phyloP scores from a whole-genome alignment of 345 rosid species.

The Dovyalis caffra region DNA sequence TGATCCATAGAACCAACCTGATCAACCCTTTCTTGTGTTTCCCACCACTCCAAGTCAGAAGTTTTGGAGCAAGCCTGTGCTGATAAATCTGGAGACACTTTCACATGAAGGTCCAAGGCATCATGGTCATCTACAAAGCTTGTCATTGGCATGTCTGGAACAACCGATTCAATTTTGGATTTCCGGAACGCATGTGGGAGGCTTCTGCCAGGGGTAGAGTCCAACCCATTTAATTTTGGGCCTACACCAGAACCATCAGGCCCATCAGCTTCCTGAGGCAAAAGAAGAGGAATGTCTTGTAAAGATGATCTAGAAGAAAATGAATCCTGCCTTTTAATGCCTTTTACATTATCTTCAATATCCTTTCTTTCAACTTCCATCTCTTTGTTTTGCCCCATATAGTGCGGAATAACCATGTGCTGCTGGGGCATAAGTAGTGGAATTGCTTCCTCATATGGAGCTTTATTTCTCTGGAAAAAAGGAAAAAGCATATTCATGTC shows the following conservation, averaged over 20 bases:
- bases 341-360: slow-evolving; percentile 39
- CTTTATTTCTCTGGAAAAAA: slow-evolving; percentile 79
- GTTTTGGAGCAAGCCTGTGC: slow-evolving; percentile 35
- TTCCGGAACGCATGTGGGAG: slow-evolving; percentile 57
- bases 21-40: slow-evolving; percentile 72
- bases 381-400: slow-evolving; percentile 65
- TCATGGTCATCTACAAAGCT: slow-evolving; percentile 80
- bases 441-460: slow-evolving; percentile 89
- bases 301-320: slow-evolving; percentile 71
- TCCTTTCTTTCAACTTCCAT: slow-evolving; percentile 45
- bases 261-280: slow-evolving; percentile 78
- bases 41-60: slow-evolving; percentile 86
- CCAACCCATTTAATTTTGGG: slow-evolving; percentile 42
- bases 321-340: slow-evolving; percentile 64
- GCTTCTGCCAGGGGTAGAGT: slow-evolving; percentile 39
- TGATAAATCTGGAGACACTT: slow-evolving; percentile 28
- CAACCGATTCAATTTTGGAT: slow-evolving; percentile 49
- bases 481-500: slow-evolving; percentile 8
- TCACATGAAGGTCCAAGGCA: slow-evolving; percentile 30
- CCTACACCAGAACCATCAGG: slow-evolving; percentile 43
- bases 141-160: slow-evolving; percentile 72
- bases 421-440: slow-evolving; percentile 98
- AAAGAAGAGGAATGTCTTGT: slow-evolving; percentile 90
- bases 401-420: slow-evolving; percentile 98
- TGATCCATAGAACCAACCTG: slow-evolving; percentile 59